These are phyloP conservation scores for Melastoma malabathricum DNA, from an alignment of 345 rosid genomes.

Conservation along the genomic window DNA sequence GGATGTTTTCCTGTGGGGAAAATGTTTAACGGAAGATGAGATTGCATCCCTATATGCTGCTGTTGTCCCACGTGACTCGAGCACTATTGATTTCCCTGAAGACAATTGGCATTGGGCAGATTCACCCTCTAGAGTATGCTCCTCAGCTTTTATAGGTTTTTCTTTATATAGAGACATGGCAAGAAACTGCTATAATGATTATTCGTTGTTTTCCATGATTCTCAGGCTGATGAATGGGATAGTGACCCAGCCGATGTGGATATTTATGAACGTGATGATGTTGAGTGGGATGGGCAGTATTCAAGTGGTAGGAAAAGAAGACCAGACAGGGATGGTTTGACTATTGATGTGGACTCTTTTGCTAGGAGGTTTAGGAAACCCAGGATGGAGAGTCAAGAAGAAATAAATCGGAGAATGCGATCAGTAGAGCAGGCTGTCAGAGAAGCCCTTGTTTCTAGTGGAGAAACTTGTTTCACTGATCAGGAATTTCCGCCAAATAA, in stretches of 20 bases:
- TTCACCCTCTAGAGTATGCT: constrained; percentile 84
- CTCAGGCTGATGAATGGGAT: constrained; percentile 95
- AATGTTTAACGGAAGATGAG: constrained; percentile 93
- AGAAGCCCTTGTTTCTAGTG: constrained; percentile 85
- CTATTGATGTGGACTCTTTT: constrained; percentile 73
- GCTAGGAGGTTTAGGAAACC: constrained; percentile 87
- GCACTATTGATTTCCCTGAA: constrained; percentile 69
- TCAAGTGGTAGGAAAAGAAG: constrained; percentile 95
- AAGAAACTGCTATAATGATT: constrained; percentile 1
- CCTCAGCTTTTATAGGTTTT: constrained; percentile 4
- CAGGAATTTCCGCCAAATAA: constrained; percentile 97
- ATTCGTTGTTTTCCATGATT: constrained; percentile 15
- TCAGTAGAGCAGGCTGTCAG: constrained; percentile 96
- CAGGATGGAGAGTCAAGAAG: constrained; percentile 87
- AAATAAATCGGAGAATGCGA: constrained; percentile 88
- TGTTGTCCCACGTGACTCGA: constrained; percentile 54
- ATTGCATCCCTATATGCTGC: constrained; percentile 68
- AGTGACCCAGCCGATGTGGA: constrained; percentile 97
- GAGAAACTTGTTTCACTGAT: constrained; percentile 82
- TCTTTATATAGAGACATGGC: background rate
- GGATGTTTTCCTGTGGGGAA: constrained; percentile 99
- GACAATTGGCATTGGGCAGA: constrained; percentile 98
- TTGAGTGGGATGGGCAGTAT: constrained; percentile 98
- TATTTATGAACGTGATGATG: constrained; percentile 91
- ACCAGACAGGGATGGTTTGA: constrained; percentile 61